phyloP scores from a whole-genome alignment of 257 asterid species.

The Marsdenia floribunda region DNA sequence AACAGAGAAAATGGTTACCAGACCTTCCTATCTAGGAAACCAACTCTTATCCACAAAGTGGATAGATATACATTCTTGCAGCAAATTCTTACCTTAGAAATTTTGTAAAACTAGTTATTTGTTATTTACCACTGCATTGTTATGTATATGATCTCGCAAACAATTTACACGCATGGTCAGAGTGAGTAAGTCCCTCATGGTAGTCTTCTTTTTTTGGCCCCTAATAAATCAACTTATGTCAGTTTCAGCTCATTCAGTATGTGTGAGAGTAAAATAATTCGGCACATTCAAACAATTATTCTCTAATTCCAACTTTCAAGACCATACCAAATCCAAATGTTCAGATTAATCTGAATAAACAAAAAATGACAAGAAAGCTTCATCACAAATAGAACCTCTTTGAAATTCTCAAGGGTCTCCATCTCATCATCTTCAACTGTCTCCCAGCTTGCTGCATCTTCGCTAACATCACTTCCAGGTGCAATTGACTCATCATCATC shows the following conservation, averaged over 20 bases:
- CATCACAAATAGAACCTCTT: constrained; percentile 48
- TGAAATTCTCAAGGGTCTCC: constrained; percentile 42
- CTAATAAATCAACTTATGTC: neutral
- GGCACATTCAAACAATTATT: neutral
- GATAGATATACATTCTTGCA: neutral
- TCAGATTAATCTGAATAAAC: neutral
- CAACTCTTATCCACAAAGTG: neutral
- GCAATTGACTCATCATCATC: constrained; percentile 93
- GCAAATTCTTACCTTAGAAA: neutral
- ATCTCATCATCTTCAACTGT: constrained; percentile 80
- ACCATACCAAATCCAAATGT: neutral
- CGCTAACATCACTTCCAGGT: constrained; percentile 75
- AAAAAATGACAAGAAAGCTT: constrained; percentile 12
- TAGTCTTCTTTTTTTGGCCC: neutral
- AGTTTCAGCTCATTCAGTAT: neutral
- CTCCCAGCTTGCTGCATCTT: constrained; percentile 99
- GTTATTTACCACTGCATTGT: neutral
- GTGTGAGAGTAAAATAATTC: neutral
- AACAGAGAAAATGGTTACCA: neutral
- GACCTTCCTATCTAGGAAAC: neutral
- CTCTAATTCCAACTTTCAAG: neutral
- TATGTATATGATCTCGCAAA: neutral
- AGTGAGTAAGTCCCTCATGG: neutral
- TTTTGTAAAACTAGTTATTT: neutral
- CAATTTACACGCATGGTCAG: neutral